phyloP scores from a whole-genome alignment of 73 alveolate genomes.

The Urostyla sp. region DNA sequence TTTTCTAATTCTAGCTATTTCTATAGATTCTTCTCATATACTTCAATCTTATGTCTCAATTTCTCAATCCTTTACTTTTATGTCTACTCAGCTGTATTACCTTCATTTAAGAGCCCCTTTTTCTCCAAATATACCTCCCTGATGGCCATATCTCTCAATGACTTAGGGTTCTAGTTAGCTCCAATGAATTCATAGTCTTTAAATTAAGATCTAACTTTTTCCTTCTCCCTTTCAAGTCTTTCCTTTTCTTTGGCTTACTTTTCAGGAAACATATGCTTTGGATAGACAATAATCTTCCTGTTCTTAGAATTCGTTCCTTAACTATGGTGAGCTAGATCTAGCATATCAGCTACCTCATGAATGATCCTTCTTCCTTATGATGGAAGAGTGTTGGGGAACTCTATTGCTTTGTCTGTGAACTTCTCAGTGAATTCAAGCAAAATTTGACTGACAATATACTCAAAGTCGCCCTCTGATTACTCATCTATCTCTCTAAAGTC shows the following conservation, averaged over 20 bases:
- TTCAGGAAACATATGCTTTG: not conserved
- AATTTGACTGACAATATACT: not conserved
- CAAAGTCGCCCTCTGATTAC: constrained; percentile 19
- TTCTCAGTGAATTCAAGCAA: not conserved
- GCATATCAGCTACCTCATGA: constrained; percentile 4
- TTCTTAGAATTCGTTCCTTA: not conserved
- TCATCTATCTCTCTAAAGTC: not conserved
- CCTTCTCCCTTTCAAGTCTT: constrained; percentile 14
- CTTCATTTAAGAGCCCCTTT: not conserved
- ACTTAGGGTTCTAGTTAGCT: constrained; percentile 26
- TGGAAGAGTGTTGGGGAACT: constrained; percentile 6
- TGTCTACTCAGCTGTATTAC: not conserved
- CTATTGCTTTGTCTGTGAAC: constrained; percentile 2
- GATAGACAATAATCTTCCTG: constrained; percentile 25
- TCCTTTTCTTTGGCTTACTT: not conserved
- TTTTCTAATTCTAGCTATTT: not conserved
- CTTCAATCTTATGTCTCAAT: not conserved
- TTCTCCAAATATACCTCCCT: constrained; percentile 37
- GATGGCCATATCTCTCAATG: constrained; percentile 15
- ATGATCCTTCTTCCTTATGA: not conserved
- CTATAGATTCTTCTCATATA: not conserved
- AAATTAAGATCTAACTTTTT: constrained; percentile 12
- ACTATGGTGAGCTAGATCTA: not conserved
- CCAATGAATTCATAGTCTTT: constrained; percentile 13
- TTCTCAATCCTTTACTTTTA: not conserved